Percentiles rank a stretch among this genome's conserved stretches.
These are phyloP conservation scores for Stagonosporopsis rhizophila DNA, from an alignment of 2,329 filamentous ascomycete genomes.

Conservation along the genomic window DNA sequence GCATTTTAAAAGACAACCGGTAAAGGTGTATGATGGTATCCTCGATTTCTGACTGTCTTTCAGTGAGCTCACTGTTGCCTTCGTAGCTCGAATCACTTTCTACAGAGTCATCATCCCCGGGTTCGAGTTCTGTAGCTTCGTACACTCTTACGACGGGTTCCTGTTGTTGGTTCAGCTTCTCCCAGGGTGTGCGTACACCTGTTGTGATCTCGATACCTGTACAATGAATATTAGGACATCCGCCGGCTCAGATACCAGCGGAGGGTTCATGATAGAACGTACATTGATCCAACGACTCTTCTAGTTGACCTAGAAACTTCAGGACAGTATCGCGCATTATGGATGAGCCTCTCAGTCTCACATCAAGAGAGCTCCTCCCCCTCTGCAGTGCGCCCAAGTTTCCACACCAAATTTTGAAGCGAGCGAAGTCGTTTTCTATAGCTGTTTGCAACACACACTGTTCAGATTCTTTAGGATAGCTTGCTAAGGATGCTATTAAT, in stretches of 20 bases:
- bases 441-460: too few relatives aligned
- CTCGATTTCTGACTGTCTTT: not conserved
- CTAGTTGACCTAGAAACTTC: not conserved
- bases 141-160: too few relatives aligned
- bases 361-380: not conserved
- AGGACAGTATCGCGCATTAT: not conserved
- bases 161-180: too few relatives aligned
- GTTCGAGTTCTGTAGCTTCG: too few relatives aligned
- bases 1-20: not conserved
- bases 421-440: not conserved
- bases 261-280: too few relatives aligned
- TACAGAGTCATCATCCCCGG: too few relatives aligned
- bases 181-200: not conserved
- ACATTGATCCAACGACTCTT: not conserved
- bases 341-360: not conserved
- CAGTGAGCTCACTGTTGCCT: not conserved
- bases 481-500: too few relatives aligned
- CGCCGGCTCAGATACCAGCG: too few relatives aligned
- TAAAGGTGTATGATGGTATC: not conserved
- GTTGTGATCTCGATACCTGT: not conserved
- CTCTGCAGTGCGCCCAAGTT: not conserved
- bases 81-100: too few relatives aligned
- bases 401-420: not conserved
- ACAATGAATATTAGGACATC: too few relatives aligned
- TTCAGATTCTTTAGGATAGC: too few relatives aligned